A percentile compares a stretch with the other conserved stretches of the same genome.
These are phyloP conservation scores for Populus pruinosa DNA, from an alignment of 345 rosid genomes.

Conservation along the genomic window DNA sequence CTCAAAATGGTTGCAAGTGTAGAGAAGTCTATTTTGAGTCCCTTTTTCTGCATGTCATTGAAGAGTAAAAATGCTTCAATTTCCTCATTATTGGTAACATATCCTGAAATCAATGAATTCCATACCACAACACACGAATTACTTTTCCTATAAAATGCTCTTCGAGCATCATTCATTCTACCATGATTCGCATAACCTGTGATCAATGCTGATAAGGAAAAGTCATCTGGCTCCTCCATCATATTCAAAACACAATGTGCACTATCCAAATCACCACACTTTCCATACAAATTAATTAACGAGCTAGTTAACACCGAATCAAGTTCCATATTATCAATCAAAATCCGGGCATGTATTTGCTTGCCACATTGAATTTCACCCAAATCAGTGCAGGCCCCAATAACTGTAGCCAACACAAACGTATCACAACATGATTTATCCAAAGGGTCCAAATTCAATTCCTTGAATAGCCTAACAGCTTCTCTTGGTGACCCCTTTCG, in stretches of 20 bases:
- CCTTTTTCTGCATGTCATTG: conserved; percentile 49
- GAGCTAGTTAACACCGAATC: conserved; percentile 61
- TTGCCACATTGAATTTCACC: conserved; percentile 56
- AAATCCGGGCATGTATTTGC: conserved; percentile 64
- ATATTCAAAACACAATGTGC: conserved; percentile 45
- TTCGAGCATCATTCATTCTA: conserved; percentile 52
- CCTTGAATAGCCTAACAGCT: conserved; percentile 58
- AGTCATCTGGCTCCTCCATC: conserved; percentile 53
- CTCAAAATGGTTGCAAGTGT: conserved; percentile 51
- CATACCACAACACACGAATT: conserved; percentile 48
- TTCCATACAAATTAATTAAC: conserved; percentile 64
- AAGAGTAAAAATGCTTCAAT: conserved; percentile 52
- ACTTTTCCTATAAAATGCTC: conserved; percentile 39
- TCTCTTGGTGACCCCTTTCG: conserved; percentile 40
- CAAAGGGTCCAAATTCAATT: conserved; percentile 31
- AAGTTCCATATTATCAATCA: conserved; percentile 38
- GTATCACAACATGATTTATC: conserved; percentile 39
- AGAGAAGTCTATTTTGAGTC: conserved; percentile 43
- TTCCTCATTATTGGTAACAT: conserved; percentile 52
- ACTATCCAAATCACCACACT: conserved; percentile 59
- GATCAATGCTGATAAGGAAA: conserved; percentile 75
- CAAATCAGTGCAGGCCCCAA: conserved; percentile 58
- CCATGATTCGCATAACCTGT: conserved; percentile 65
- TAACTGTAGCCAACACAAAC: conserved; percentile 53
- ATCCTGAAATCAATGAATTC: conserved; percentile 83